Evolutionary conservation across 495 filamentous ascomycete species (phyloP), one percentile per base, ranked within the genome.

Genomic region (Penicillium flavigenum): DNA sequence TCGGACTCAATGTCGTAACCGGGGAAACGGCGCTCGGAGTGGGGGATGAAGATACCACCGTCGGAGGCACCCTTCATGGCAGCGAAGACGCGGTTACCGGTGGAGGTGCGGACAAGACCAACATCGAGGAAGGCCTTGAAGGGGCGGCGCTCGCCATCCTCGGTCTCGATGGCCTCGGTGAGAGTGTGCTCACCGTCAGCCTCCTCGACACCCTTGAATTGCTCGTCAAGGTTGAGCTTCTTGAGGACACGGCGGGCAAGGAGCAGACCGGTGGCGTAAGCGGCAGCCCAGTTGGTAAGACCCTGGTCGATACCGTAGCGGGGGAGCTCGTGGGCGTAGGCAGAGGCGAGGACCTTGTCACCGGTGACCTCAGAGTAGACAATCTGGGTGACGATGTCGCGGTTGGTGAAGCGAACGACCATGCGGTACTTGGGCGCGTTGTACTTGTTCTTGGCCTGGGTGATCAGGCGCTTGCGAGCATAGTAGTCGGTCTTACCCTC

Each of bases 361-460:
- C 94, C 94, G 69, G 81, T 84, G 81, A 99, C 89, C 83, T 99
- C 94, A 47, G 95, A 95, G 76, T 84, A 89, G 77, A 98, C 83
- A 78, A 99, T 94, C 81, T 99, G 94, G 77, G 85, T 86, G 81
- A 99, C 86, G 83, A 99, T 95, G 81, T 98, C 94, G 74, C 90
- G 89, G 86, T 98, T 98, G 86, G 95, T 97, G 90, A 99, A 99
- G 76, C 94, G 93, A 73, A 99, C 93, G 57, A 99, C 94, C 72
- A 99, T 89, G 73, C 94, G 89, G 87, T 99, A 97, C 84, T 99
- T 99, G 76, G 94, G 93, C 47, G 93, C 88, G 78, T 92, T 94
- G 89, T 97, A 98, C 86, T 98, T 98, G 90, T 98, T 98, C 91
- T 98, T 99, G 79, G 94, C 94, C 84, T 99, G 94, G 80, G 91